phyloP scores from a whole-genome alignment of 441 rosid genomes.

The Eruca vesicaria region DNA sequence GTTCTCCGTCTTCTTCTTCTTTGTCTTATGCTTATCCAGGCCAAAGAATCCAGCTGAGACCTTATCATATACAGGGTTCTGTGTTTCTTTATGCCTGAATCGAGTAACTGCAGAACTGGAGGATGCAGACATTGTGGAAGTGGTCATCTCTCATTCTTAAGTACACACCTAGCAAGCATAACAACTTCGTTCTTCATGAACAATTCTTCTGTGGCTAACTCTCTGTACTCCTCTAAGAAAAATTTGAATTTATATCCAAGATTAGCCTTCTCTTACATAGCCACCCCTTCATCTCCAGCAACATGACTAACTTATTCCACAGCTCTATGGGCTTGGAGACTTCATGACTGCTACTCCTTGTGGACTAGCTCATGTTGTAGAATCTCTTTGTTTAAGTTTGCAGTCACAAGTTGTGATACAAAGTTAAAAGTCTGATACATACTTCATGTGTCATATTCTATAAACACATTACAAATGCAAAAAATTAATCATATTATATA shows the following conservation, averaged over 20 bases:
- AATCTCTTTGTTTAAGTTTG: constrained; percentile 30
- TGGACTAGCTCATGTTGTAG: constrained; percentile 39
- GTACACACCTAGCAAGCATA: constrained; percentile 48
- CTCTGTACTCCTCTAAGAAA: constrained; percentile 48
- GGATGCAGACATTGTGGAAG: constrained; percentile 41
- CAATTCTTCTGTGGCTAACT: constrained; percentile 44
- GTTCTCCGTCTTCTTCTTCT: too few relatives aligned
- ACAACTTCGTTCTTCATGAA: constrained; percentile 57
- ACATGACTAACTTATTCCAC: constrained; percentile 52
- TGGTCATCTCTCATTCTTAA: constrained; percentile 62
- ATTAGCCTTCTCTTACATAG: constrained; percentile 50
- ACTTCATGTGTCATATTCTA: too few relatives aligned
- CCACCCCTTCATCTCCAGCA: constrained; percentile 55
- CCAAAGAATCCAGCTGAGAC: constrained; percentile 32
- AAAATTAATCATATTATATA: too few relatives aligned
- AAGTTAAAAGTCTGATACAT: too few relatives aligned
- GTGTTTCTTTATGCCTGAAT: constrained; percentile 39
- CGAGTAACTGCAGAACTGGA: constrained; percentile 30
- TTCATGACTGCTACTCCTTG: constrained; percentile 40
- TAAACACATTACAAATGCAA: too few relatives aligned
- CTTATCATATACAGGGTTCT: constrained; percentile 23
- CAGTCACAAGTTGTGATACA: too few relatives aligned
- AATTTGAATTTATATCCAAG: constrained; percentile 43
- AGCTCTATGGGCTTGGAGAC: constrained; percentile 48
- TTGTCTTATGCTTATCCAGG: constrained; percentile 52